These are phyloP conservation scores for Pseudocercospora macadamiae DNA, from an alignment of 2,329 filamentous ascomycete genomes.

Conservation along the genomic window DNA sequence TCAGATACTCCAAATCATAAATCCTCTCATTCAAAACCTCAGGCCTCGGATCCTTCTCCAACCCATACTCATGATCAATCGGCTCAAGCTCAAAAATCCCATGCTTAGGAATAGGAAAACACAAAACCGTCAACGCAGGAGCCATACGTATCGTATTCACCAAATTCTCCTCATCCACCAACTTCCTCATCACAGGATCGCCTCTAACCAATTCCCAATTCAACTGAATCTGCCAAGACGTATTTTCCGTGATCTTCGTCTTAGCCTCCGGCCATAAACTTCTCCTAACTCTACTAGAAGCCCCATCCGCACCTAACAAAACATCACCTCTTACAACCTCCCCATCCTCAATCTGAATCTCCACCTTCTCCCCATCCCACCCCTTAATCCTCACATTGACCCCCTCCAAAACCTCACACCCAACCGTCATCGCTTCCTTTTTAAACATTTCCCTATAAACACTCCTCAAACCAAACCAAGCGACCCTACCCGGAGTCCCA, in stretches of 20 bases:
- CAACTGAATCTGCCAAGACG: neutral
- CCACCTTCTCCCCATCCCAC: too few species aligned
- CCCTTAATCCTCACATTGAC: too few species aligned
- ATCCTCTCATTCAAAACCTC: neutral
- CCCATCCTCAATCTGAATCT: too few species aligned
- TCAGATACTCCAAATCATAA: neutral
- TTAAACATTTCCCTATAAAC: too few species aligned
- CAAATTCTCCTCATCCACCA: constrained; percentile 4
- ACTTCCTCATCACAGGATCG: neutral
- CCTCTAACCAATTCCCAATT: neutral
- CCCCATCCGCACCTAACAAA: too few species aligned
- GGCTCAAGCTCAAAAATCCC: constrained; percentile 6
- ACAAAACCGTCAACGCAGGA: constrained; percentile 2
- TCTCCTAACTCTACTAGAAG: constrained; percentile 4
- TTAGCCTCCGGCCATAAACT: too few species aligned
- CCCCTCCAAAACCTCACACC: too few species aligned
- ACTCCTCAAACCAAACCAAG: neutral
- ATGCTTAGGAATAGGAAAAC: constrained; percentile 9
- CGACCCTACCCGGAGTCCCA: constrained; percentile 6
- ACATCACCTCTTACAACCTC: too few species aligned
- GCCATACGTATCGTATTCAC: constrained; percentile 3
- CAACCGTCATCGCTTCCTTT: too few species aligned
- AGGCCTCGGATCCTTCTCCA: neutral
- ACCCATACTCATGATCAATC: constrained; percentile 13
- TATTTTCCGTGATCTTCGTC: neutral